Conservation (phyloP, 140 eudicot genomes). For the Anethum foeniculum region DNA sequence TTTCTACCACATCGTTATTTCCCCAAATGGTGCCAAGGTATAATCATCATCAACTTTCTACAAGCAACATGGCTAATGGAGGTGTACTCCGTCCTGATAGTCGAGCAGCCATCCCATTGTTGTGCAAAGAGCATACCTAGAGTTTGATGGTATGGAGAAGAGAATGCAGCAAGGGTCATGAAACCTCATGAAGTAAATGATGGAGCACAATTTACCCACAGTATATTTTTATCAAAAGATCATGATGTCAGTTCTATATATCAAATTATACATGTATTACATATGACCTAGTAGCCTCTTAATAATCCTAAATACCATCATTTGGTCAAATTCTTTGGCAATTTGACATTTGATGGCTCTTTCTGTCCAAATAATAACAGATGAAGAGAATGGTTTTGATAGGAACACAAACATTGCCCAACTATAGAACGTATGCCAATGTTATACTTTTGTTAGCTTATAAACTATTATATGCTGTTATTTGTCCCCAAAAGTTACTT, state of each 20-base stretch:
- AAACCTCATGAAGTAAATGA: neutral
- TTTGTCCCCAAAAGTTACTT: neutral
- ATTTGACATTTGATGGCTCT: neutral
- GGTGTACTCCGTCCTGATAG: conserved; percentile 15
- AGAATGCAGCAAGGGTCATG: neutral
- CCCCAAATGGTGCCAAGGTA: conserved; percentile 18
- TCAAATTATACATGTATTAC: neutral
- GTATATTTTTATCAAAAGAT: neutral
- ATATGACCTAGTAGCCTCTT: neutral
- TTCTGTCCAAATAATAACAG: neutral
- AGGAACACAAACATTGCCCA: neutral
- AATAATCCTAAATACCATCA: neutral
- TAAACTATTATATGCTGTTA: neutral
- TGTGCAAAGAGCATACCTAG: conserved; percentile 27
- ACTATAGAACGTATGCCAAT: neutral
- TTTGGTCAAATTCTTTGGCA: neutral
- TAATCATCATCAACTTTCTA: conserved; percentile 13
- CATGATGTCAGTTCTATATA: neutral
- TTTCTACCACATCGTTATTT: conserved; percentile 14
- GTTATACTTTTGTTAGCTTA: neutral
- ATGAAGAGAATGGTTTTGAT: neutral
- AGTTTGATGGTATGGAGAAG: neutral
- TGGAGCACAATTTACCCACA: neutral
- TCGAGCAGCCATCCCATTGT: conserved; percentile 18
- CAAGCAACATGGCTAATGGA: conserved; percentile 14